A percentile compares a stretch with the other conserved stretches of the same genome.
Conservation (phyloP, 495 filamentous ascomycete species). For the Xylaria grammica region DNA sequence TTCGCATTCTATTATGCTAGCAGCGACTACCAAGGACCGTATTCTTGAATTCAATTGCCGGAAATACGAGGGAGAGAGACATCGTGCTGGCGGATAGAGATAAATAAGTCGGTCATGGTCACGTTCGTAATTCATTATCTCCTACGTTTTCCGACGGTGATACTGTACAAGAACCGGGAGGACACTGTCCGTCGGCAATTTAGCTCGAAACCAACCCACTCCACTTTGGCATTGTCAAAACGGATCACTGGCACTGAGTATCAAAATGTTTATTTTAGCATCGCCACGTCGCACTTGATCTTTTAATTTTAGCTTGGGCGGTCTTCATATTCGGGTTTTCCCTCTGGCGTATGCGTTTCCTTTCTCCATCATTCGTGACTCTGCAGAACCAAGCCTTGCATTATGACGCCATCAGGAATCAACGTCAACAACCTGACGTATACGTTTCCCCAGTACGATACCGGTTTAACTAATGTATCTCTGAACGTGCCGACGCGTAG, state of each 20-base stretch:
- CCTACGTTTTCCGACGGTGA: constrained; percentile 18
- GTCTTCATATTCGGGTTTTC: not conserved
- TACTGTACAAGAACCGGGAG: constrained; percentile 1
- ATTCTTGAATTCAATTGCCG: too few species aligned
- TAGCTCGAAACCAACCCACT: not conserved
- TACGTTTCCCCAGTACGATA: constrained; percentile 80
- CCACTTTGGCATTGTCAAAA: constrained; percentile 11
- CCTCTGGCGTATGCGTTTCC: not conserved
- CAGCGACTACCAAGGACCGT: too few species aligned
- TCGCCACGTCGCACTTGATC: not conserved
- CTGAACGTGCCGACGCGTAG: constrained; percentile 80
- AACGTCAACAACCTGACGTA: constrained; percentile 79
- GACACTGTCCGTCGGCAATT: not conserved
- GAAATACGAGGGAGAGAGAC: too few species aligned
- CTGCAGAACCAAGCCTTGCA: not conserved
- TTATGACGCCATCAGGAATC: constrained; percentile 49
- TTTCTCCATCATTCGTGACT: too few species aligned
- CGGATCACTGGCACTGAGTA: not conserved
- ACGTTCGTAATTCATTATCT: not conserved
- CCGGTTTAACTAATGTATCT: constrained; percentile 71
- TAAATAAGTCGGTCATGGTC: not conserved
- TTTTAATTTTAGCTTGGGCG: not conserved
- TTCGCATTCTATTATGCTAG: too few species aligned
- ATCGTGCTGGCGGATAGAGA: too few species aligned
- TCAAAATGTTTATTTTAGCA: not conserved